These are phyloP conservation scores for Pycnococcus provasolii DNA, from an alignment of 139 green algal species.

Conservation along the genomic window DNA sequence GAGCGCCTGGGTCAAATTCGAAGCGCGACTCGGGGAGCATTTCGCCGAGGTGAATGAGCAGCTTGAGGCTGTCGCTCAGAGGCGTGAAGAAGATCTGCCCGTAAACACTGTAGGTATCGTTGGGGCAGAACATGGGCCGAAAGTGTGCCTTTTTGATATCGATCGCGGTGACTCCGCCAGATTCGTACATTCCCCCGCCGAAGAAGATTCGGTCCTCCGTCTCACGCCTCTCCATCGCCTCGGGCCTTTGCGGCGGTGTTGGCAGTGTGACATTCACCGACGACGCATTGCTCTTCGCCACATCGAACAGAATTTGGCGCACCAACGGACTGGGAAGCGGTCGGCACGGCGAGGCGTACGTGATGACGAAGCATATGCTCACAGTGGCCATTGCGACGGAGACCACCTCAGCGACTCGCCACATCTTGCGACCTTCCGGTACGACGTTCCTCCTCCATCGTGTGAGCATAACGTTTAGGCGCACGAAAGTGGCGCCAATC, in stretches of 20 bases:
- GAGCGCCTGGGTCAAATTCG: slow-evolving; percentile 3
- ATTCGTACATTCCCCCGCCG: slow-evolving; percentile 12
- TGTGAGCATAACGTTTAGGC: slow-evolving; percentile 29
- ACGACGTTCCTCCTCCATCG: slow-evolving; percentile 28
- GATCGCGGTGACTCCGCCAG: not conserved
- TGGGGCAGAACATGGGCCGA: slow-evolving; percentile 50
- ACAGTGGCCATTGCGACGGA: slow-evolving; percentile 38
- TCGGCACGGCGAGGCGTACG: slow-evolving; percentile 38
- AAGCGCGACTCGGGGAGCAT: slow-evolving; percentile 20
- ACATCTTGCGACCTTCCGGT: slow-evolving; percentile 18
- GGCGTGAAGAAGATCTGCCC: slow-evolving; percentile 61
- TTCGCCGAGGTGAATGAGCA: slow-evolving; percentile 36
- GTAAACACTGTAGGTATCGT: slow-evolving; percentile 32
- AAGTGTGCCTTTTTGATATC: slow-evolving; percentile 28
- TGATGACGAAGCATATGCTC: slow-evolving; percentile 42
- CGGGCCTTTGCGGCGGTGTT: no score
- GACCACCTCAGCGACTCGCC: slow-evolving; percentile 43
- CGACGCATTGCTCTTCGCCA: no score
- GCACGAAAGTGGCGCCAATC: slow-evolving; percentile 38
- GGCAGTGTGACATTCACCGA: no score
- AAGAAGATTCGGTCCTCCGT: not conserved
- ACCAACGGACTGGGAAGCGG: not conserved
- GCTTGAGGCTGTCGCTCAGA: slow-evolving; percentile 19
- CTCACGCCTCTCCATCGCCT: not conserved
- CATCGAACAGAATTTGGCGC: no score